A percentile compares a stretch with the other conserved stretches of the same genome.
These are phyloP conservation scores for Trichosphaerium sp. DNA, from an alignment of 78 protist species.

Conservation along the genomic window DNA sequence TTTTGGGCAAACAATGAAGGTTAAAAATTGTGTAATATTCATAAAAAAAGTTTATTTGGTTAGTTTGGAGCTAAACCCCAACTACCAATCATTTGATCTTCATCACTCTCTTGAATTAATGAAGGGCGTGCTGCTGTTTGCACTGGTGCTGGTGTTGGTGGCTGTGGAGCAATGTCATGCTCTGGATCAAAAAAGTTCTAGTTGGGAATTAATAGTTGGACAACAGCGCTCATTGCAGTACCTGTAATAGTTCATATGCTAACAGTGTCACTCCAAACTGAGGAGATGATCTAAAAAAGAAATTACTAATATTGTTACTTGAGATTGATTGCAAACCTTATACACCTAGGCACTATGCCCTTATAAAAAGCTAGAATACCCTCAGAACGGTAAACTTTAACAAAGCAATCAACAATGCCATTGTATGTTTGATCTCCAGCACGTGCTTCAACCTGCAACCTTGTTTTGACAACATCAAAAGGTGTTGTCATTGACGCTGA, in stretches of 20 bases:
- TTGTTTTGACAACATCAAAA: slow-evolving; percentile 67
- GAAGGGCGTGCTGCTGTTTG: no score
- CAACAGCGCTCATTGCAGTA: no score
- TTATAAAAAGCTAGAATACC: slow-evolving; percentile 61
- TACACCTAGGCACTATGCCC: slow-evolving; percentile 48
- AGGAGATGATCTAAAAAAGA: slow-evolving; percentile 51
- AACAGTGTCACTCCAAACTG: slow-evolving; percentile 70
- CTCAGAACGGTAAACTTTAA: slow-evolving; percentile 36
- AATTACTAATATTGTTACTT: neutral
- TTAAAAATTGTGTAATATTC: no score
- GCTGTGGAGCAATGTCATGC: no score
- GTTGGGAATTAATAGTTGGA: no score
- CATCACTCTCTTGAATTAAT: no score
- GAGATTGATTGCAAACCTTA: neutral
- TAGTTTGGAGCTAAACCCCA: no score
- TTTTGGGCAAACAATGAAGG: no score
- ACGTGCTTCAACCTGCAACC: slow-evolving; percentile 64
- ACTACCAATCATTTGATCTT: no score
- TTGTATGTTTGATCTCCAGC: slow-evolving; percentile 52
- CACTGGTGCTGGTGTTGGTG: no score
- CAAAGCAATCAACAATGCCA: slow-evolving; percentile 53
- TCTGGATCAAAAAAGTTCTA: no score
- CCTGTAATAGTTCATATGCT: slow-evolving; percentile 54
- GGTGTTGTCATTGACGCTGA: slow-evolving; percentile 53
- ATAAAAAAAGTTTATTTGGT: no score